A percentile compares a stretch with the other conserved stretches of the same genome.
These are phyloP conservation scores for Aspergillus sp. DNA, from an alignment of 2,329 filamentous ascomycete genomes.

Conservation along the genomic window DNA sequence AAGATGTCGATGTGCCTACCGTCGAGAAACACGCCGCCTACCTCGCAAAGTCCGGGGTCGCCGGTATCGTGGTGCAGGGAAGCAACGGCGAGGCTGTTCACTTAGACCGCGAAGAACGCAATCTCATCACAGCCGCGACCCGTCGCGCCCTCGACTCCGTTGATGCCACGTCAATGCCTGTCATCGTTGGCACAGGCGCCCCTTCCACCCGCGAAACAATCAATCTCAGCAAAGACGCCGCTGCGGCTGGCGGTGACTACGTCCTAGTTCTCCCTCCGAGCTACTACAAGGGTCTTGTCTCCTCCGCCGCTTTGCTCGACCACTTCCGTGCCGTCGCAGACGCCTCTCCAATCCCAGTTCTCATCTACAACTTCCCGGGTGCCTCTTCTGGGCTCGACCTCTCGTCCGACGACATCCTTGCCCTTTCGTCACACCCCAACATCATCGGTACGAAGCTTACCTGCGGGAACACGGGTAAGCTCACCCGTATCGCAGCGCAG, in stretches of 20 bases:
- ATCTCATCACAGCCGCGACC: constrained; percentile 67
- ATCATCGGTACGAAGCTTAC: constrained; percentile 72
- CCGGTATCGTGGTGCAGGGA: constrained; percentile 73
- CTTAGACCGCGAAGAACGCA: constrained; percentile 68
- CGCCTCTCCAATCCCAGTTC: constrained; percentile 59
- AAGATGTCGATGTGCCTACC: constrained; percentile 65
- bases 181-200: constrained; percentile 74
- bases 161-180: constrained; percentile 64
- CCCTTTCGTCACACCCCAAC: constrained; percentile 59
- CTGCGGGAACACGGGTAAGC: constrained; percentile 72
- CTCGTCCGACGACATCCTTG: constrained; percentile 63
- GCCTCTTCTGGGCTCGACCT: constrained; percentile 68
- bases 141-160: constrained; percentile 67
- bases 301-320: constrained; percentile 56
- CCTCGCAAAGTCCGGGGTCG: constrained; percentile 70
- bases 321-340: constrained; percentile 68
- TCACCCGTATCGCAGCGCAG: constrained; percentile 59
- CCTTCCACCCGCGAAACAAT: constrained; percentile 74
- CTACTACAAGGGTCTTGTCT: constrained; percentile 71
- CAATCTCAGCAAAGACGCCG: constrained; percentile 67
- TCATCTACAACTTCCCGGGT: constrained; percentile 73
- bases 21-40: constrained; percentile 63
- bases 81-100: constrained; percentile 84
- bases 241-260: constrained; percentile 69
- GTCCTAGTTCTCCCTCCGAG: constrained; percentile 73